Evolutionary conservation across 768 basidiomycete genomes (phyloP).

Genomic region (Hemileccinum impolitum): DNA sequence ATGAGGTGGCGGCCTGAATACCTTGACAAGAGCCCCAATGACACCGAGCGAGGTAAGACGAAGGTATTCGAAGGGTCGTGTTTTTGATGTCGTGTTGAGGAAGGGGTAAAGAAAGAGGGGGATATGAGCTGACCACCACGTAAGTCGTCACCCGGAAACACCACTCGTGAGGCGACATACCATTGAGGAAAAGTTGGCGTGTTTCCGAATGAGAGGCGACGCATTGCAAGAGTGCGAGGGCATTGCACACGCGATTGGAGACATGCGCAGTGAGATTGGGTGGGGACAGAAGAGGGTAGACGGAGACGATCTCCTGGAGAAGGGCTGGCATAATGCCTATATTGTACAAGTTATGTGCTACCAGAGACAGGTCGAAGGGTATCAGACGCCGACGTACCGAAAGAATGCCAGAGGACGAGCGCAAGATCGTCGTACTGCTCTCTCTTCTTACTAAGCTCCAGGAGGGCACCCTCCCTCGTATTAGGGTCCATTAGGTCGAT

Average conservation of each 20-base stretch:
- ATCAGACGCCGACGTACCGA: constrained; percentile 53
- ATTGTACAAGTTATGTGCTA: background rate
- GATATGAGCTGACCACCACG: constrained; percentile 75
- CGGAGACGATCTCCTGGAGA: constrained; percentile 96
- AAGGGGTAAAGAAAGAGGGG: constrained; percentile 95
- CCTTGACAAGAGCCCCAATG: constrained; percentile 98
- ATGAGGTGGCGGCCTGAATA: constrained; percentile 31
- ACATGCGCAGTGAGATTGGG: constrained; percentile 96
- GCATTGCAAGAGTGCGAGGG: constrained; percentile 94
- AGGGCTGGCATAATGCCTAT: constrained; percentile 96
- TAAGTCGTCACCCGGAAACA: background rate
- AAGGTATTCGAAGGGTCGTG: constrained; percentile 98
- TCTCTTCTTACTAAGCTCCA: constrained; percentile 97
- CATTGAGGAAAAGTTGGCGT: constrained; percentile 90
- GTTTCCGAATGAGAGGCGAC: constrained; percentile 98
- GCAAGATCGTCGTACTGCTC: constrained; percentile 99
- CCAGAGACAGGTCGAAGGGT: background rate
- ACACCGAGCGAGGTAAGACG: constrained; percentile 99
- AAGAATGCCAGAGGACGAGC: constrained; percentile 96
- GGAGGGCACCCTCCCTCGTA: constrained; percentile 83
- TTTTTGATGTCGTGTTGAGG: constrained; percentile 98
- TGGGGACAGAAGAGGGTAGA: constrained; percentile 93
- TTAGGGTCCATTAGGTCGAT: constrained; percentile 80
- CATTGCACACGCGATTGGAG: constrained; percentile 98
- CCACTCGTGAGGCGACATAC: constrained; percentile 37